Evolutionary conservation across 768 basidiomycete genomes (phyloP).

Genomic region (Fomitopsis pulvina): DNA sequence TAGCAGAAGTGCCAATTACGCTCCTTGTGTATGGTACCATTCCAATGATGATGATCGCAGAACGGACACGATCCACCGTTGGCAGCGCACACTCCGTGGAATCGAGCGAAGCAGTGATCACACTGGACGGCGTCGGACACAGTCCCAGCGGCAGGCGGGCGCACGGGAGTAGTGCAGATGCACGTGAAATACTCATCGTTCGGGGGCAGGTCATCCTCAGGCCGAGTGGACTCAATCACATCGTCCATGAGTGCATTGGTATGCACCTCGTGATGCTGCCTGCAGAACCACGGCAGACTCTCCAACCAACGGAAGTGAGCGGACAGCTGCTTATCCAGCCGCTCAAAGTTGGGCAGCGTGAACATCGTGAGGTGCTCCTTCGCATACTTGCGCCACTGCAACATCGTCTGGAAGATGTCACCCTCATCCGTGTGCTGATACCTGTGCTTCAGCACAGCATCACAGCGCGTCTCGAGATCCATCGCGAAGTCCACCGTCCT

Average conservation of each 20-base stretch:
- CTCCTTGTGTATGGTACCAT: constrained; percentile 76
- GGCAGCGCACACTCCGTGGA: constrained; percentile 79
- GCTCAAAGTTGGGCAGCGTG: constrained; percentile 64
- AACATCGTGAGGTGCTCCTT: constrained; percentile 69
- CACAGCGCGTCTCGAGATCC: constrained; percentile 72
- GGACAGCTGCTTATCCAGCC: constrained; percentile 59
- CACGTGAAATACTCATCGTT: constrained; percentile 80
- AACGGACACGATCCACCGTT: constrained; percentile 91
- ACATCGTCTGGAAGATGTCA: constrained; percentile 67
- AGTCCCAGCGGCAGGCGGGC: constrained; percentile 68
- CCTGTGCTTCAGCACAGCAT: constrained; percentile 60
- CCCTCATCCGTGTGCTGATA: constrained; percentile 49
- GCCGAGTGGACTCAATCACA: constrained; percentile 65
- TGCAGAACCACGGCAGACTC: constrained; percentile 74
- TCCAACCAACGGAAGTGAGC: constrained; percentile 67
- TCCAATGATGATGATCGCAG: constrained; percentile 90
- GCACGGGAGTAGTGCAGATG: constrained; percentile 71
- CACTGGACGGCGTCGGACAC: constrained; percentile 85
- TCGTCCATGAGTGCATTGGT: constrained; percentile 64
- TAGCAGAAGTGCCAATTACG: constrained; percentile 82
- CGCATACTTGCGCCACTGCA: constrained; percentile 68
- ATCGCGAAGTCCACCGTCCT: constrained; percentile 69
- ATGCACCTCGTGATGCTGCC: constrained; percentile 58
- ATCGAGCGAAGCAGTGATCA: constrained; percentile 82
- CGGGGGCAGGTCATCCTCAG: constrained; percentile 76